A percentile compares a stretch with the other conserved stretches of the same genome.
These are phyloP conservation scores for Phylloporus arenicola DNA, from an alignment of 768 basidiomycete species.

Conservation along the genomic window DNA sequence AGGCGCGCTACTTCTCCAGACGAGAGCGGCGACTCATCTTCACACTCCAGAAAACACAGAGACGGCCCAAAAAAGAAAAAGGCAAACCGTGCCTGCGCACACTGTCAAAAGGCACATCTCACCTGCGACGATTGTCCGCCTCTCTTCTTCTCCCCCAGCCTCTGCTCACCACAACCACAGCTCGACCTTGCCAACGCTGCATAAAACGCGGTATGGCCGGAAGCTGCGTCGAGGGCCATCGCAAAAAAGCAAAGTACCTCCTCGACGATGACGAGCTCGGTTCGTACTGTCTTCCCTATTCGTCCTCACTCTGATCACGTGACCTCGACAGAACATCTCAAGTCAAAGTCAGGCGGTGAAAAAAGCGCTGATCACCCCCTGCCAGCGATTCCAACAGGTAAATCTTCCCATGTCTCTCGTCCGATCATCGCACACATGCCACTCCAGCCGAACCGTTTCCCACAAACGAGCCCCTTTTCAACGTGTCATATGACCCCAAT, in stretches of 20 bases:
- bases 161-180: constrained; percentile 38
- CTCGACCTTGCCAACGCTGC: constrained; percentile 94
- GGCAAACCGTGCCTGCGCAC: constrained; percentile 87
- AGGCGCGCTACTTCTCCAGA: constrained; percentile 60
- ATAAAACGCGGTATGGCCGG: constrained; percentile 87
- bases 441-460: constrained; percentile 47
- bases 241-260: constrained; percentile 98
- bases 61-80: constrained; percentile 92
- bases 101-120: constrained; percentile 95
- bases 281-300: constrained; percentile 30
- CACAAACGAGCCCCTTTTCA: constrained; percentile 53
- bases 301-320: constrained; percentile 22
- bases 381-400: constrained; percentile 30
- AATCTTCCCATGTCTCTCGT: neutral
- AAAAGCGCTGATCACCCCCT: constrained; percentile 28
- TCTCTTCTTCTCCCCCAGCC: constrained; percentile 1
- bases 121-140: constrained; percentile 96
- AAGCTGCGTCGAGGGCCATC: constrained; percentile 87
- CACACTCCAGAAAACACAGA: constrained; percentile 48
- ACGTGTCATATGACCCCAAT: constrained; percentile 54
- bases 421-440: constrained; percentile 10
- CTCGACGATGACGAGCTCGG: constrained; percentile 91
- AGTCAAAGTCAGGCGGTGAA: constrained; percentile 27
- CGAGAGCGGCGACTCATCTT: constrained; percentile 45
- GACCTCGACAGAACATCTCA: constrained; percentile 36